Conservation (phyloP, 2,329 filamentous ascomycete genomes). For the Arthrobotrys entomopaga region DNA sequence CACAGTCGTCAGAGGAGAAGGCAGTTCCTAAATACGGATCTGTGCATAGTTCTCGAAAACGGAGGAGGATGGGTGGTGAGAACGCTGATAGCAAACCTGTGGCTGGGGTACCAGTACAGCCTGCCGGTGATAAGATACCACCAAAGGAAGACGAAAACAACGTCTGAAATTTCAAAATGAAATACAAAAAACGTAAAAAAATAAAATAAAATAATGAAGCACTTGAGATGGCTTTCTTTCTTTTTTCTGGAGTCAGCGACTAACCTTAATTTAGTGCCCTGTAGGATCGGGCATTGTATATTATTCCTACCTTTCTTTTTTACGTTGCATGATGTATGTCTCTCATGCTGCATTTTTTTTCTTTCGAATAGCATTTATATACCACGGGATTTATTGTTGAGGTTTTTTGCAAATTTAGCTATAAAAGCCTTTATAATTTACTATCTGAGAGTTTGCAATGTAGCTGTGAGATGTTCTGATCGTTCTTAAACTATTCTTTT, state of each 20-base stretch:
- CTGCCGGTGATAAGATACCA: neutral
- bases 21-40: neutral
- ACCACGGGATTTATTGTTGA: constrained; percentile 21
- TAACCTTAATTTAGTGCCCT: neutral
- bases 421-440: no score
- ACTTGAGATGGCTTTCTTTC: neutral
- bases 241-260: constrained; percentile 2
- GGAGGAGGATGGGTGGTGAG: neutral
- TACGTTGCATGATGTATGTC: constrained; percentile 1
- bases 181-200: neutral
- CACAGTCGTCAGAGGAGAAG: neutral
- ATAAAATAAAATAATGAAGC: neutral
- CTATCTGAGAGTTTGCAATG: no score
- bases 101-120: neutral
- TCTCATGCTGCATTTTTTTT: constrained; percentile 2
- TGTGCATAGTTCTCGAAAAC: neutral
- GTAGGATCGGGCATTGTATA: neutral
- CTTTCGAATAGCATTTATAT: constrained; percentile 8
- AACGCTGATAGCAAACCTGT: neutral
- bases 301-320: constrained; percentile 9
- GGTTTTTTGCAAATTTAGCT: no score
- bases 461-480: no score
- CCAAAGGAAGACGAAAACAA: neutral
- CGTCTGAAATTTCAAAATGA: neutral
- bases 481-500: no score